Base-by-base conservation (phyloP, 169 alveolate genomes). In the Plasmodium inui region DNA sequence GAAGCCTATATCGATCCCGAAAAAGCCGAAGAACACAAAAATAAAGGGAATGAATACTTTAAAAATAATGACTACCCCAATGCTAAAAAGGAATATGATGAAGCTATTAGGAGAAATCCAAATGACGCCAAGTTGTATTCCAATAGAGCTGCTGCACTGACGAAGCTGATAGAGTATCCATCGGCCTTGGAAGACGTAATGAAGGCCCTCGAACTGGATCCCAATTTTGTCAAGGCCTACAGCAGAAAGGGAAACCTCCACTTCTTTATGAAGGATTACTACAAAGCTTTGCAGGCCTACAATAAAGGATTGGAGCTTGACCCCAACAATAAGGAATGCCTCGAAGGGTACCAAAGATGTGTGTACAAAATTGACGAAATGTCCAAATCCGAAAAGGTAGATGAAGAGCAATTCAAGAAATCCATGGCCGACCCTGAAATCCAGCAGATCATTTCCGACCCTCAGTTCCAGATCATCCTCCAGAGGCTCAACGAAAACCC, bases 361-460 rank as follows among this genome's bases (percentile, higher is more conserved):
- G 93, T 82, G 84, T 94, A 84, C 79, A 96, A 95, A 94, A 97
- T 97, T 34, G 98, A 97, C 74, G 98, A 96, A 55, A 95, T 97
- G 96, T 96, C 97, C 12, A 96, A 95, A 41, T 96, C 98, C 8
- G 97, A 95, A 78, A 95, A 98, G 74, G 97, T 97, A 57, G 99
- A 98, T 91, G 98, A 97, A 85, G 98, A 97, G 89, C 98, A 97
- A 95, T 92, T 94, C 92, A 86, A 94, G 67, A 97, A 96, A 53
- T 97, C 98, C 50, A 97, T 97, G 98, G 92, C 98, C 0, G 99
- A 99, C 95, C 99, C 99, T 14, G 99, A 99, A 96, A 99, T 99
- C 67, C 98, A 98, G 97, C 96, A 96, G 44, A 98, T 99, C 44
- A 96, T 99, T 28, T 96, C 98, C 53, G 99, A 99, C 94, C 99